A percentile compares a stretch with the other conserved stretches of the same genome.
Evolutionary conservation across 371 early-diverging fungal species (phyloP).

Genomic region (Mucor circinelloides): DNA sequence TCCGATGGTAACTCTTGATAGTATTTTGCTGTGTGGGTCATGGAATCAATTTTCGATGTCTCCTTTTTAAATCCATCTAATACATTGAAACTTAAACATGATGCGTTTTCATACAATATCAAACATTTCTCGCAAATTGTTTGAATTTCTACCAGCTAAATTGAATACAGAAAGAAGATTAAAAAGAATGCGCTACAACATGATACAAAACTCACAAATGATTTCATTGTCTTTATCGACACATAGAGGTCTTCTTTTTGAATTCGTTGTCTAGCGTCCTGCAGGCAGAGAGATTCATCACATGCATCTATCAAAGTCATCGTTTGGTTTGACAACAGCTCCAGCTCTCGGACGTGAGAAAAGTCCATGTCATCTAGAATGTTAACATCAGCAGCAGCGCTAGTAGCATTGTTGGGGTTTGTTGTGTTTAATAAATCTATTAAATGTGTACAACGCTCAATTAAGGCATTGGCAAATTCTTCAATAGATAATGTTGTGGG

Average conservation of each 20-base stretch:
- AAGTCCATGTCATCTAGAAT: conserved; percentile 1
- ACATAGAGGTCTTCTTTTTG: background rate
- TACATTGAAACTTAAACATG: background rate
- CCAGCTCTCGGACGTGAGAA: conserved; percentile 16
- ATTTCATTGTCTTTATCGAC: background rate
- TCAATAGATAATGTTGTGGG: background rate
- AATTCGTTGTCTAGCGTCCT: background rate
- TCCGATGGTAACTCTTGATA: conserved; percentile 33
- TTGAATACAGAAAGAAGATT: background rate
- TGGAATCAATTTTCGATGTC: background rate
- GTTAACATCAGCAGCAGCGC: background rate
- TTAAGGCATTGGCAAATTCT: conserved; percentile 8
- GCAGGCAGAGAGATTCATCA: background rate
- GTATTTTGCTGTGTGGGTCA: background rate
- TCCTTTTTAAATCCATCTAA: conserved; percentile 22
- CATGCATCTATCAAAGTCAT: conserved; percentile 1
- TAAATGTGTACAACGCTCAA: conserved; percentile 1
- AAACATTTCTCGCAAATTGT: conserved; percentile 6
- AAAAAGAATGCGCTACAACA: background rate
- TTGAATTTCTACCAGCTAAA: conserved; percentile 5
- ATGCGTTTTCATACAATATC: background rate
- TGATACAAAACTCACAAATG: background rate
- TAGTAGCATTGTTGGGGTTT: background rate
- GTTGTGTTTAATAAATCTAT: conserved; percentile 1
- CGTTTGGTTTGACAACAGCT: background rate